phyloP scores from a whole-genome alignment of 371 early-diverging fungal species.

The Lichtheimia corymbifera region DNA sequence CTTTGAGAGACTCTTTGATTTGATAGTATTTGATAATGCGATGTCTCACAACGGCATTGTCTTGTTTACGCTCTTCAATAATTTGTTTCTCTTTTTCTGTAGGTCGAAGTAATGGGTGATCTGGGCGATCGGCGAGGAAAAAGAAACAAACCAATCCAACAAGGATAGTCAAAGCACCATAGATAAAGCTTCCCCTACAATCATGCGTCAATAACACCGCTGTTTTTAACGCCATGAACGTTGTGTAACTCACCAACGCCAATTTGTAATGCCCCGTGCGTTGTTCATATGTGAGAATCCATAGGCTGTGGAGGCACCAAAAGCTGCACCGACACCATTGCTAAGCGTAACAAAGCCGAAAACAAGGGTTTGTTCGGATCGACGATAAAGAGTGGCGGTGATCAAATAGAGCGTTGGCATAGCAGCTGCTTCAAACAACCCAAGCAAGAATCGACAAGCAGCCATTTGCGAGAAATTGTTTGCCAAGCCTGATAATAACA shows the following conservation, averaged over 20 bases:
- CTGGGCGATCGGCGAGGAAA: constrained; percentile 31
- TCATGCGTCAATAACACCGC: neutral
- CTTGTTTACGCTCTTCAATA: constrained; percentile 29
- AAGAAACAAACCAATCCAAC: constrained; percentile 26
- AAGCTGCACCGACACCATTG: constrained; percentile 19
- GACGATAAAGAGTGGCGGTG: constrained; percentile 27
- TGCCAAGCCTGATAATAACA: neutral
- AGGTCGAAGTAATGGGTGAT: constrained; percentile 19
- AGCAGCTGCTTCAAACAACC: constrained; percentile 36
- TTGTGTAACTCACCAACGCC: constrained; percentile 9
- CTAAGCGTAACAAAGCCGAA: constrained; percentile 21
- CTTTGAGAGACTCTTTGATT: constrained; percentile 31
- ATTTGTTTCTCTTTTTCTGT: constrained; percentile 30
- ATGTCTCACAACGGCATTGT: constrained; percentile 32
- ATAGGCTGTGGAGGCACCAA: constrained; percentile 32
- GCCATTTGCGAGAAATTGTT: constrained; percentile 29
- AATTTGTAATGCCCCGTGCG: constrained; percentile 11
- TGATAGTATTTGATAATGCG: constrained; percentile 28
- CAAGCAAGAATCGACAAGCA: constrained; percentile 28
- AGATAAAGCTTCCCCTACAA: constrained; percentile 33
- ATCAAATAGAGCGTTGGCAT: constrained; percentile 30
- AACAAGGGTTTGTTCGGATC: constrained; percentile 27
- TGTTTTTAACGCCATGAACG: too few species aligned
- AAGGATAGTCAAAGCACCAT: constrained; percentile 23
- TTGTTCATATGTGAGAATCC: constrained; percentile 15